Evolutionary conservation across 2,329 filamentous ascomycete genomes (phyloP).

Genomic region (Neonectria sp.): DNA sequence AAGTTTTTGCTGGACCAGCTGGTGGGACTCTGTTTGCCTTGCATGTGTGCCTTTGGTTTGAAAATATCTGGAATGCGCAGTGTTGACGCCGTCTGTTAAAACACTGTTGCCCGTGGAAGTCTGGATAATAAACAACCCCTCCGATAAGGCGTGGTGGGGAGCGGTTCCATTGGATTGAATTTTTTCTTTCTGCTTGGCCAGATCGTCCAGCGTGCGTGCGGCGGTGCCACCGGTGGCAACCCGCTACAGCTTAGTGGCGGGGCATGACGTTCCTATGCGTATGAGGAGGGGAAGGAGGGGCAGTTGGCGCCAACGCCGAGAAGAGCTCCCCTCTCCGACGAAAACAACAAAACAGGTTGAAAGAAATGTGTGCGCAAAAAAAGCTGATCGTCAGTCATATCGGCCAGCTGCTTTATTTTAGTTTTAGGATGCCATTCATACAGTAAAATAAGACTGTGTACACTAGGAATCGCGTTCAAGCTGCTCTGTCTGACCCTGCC

Average conservation of each 20-base stretch:
- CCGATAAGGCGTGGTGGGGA: constrained; percentile 25
- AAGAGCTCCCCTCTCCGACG: constrained; percentile 36
- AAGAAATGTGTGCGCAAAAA: constrained; percentile 5
- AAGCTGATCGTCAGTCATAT: neutral
- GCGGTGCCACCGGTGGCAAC: constrained; percentile 51
- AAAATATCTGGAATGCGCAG: neutral
- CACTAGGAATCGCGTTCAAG: neutral
- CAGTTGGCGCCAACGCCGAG: constrained; percentile 30
- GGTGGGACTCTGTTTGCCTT: neutral
- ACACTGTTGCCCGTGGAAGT: neutral
- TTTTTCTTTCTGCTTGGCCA: constrained; percentile 27
- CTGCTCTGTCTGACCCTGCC: too few species aligned
- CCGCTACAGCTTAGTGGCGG: constrained; percentile 42
- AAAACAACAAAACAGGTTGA: constrained; percentile 14
- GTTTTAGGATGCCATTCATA: neutral
- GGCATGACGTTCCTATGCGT: constrained; percentile 50
- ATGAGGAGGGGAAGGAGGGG: constrained; percentile 45
- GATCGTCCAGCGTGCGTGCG: constrained; percentile 40
- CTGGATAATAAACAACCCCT: constrained; percentile 16
- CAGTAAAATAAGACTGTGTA: too few species aligned
- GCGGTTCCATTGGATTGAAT: neutral
- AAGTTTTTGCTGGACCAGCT: too few species aligned
- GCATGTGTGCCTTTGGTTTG: constrained; percentile 2
- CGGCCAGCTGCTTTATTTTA: neutral
- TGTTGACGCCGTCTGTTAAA: too few species aligned